These are phyloP conservation scores for Incumbomyces lentus DNA, from an alignment of 2,329 filamentous ascomycete species.

Conservation along the genomic window DNA sequence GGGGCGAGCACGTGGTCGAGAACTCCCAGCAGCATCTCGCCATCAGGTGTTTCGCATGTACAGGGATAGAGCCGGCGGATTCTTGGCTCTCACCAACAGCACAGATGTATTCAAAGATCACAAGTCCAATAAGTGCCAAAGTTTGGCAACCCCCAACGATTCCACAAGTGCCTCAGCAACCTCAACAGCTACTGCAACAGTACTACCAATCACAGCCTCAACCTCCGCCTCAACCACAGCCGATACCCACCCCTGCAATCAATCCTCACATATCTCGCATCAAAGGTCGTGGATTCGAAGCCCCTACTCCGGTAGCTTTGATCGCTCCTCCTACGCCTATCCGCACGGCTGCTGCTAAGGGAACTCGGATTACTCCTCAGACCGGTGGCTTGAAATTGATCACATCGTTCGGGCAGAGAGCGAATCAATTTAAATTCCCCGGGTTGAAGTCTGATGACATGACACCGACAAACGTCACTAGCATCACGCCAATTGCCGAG, in stretches of 20 bases:
- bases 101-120: constrained; percentile 35
- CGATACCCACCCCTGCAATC: constrained; percentile 2
- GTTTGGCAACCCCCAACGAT: constrained; percentile 15
- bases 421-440: constrained; percentile 48
- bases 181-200: neutral
- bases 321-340: constrained; percentile 19
- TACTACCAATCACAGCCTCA: neutral
- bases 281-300: constrained; percentile 16
- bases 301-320: constrained; percentile 49
- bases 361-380: constrained; percentile 55
- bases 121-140: constrained; percentile 38
- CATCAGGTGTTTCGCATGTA: constrained; percentile 86
- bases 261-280: constrained; percentile 20
- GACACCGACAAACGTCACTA: constrained; percentile 66
- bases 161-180: neutral
- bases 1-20: constrained; percentile 85
- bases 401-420: constrained; percentile 61
- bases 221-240: constrained; percentile 5
- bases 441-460: constrained; percentile 43
- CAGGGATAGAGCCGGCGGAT: constrained; percentile 71
- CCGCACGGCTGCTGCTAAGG: constrained; percentile 26
- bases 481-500: constrained; percentile 79
- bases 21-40: constrained; percentile 82
- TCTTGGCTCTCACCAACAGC: constrained; percentile 82
- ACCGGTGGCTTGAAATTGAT: constrained; percentile 81